Base-by-base conservation (phyloP, 2,329 filamentous ascomycete species). In the Arthrobotrys entomopaga region DNA sequence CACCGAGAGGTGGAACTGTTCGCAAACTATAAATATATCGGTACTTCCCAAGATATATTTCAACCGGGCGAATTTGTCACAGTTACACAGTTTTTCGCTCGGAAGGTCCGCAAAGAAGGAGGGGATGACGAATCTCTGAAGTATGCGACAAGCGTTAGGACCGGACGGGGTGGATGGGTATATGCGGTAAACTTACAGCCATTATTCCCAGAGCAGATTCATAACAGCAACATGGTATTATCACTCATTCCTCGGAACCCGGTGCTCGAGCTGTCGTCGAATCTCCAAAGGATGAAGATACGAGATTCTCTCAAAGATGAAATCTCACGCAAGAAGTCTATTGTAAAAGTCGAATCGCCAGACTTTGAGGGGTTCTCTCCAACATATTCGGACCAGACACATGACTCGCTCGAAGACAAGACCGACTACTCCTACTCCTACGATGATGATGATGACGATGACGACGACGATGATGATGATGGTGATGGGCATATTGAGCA, bases 21-120 rank as follows among this genome's bases (percentile, higher is more conserved):
- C 24, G 54, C 61, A 1, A 73, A 66, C 26, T 66, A 52, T 20
- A 40, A 26, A n/a, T 73, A 66, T 34, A 50, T 58, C 16, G 52
- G 52, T 16, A 29, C 11, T 7, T 20, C 40, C 1, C 15, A 34
- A 15, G 38, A 26, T n/a, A 10, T 46, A 22, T 40, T 20, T 43
- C 38, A 24, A 50, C 3, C 15, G 13, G 34, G 19, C 2, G 56
- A 42, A 10, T 22, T 53, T 29, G 15, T 53, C 16, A 29, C 50
- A 34, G 50, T 34, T 13, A n/a, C 22, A 20, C 20, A 34, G 24
- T 20, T 50, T 20, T 19, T 50, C 20, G 5, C 10, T 13, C 24
- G 50, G 50, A 34, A 29, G 13, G 22, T n/a, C 8, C 10, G 24
- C 10, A 13, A 34, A 29, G 20, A 20, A 19, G 20, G 20, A 50